Evolutionary conservation across 2,329 filamentous ascomycete genomes (phyloP).

Genomic region (Drechslerella dactyloides): DNA sequence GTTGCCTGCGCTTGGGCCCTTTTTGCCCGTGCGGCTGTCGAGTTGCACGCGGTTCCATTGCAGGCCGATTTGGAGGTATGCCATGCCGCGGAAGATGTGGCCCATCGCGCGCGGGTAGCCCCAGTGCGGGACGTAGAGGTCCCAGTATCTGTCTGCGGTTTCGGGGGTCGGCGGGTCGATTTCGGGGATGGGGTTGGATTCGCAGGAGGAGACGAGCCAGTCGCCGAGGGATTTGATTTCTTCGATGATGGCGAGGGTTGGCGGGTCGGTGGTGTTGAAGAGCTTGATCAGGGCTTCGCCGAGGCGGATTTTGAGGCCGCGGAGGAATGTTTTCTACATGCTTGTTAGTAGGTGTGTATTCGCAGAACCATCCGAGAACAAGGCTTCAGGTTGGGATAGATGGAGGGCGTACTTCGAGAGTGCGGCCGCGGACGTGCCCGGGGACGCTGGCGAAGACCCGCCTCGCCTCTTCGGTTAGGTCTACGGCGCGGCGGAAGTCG

Average conservation of each 20-base stretch:
- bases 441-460: slow-evolving; percentile 35
- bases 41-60: slow-evolving; percentile 49
- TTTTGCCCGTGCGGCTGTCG: slow-evolving; percentile 35
- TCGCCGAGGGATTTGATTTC: slow-evolving; percentile 47
- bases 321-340: slow-evolving; percentile 43
- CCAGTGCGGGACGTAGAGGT: slow-evolving; percentile 54
- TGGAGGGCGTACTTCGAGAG: slow-evolving; percentile 32
- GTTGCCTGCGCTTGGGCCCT: slow-evolving; percentile 37
- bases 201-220: slow-evolving; percentile 46
- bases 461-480: slow-evolving; percentile 36
- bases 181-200: slow-evolving; percentile 50
- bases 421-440: slow-evolving; percentile 39
- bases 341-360: background rate
- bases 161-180: slow-evolving; percentile 50
- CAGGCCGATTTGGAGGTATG: slow-evolving; percentile 51
- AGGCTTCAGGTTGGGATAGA: background rate
- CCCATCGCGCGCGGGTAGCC: slow-evolving; percentile 52
- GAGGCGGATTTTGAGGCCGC: slow-evolving; percentile 41
- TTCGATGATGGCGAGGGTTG: slow-evolving; percentile 42
- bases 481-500: slow-evolving; percentile 42
- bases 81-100: slow-evolving; percentile 52
- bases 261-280: slow-evolving; percentile 41
- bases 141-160: slow-evolving; percentile 49
- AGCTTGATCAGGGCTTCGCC: slow-evolving; percentile 45
- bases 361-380: too few species aligned